Evolutionary conservation across 371 early-diverging fungal species (phyloP), one percentile per base, ranked within the genome.

Genomic region (Synchytrium microbalum): DNA sequence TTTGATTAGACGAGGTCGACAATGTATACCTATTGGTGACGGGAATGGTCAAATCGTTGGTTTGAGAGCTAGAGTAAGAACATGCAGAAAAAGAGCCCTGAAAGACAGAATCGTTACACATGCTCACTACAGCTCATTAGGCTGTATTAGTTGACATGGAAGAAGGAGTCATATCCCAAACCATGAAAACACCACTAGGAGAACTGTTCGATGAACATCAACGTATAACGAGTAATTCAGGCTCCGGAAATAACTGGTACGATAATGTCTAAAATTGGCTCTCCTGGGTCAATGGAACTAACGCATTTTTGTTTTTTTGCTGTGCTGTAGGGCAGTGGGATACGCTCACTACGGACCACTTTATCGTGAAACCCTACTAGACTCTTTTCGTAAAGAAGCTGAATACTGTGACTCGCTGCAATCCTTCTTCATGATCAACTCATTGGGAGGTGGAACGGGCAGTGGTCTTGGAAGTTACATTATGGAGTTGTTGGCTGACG

Each of bases 361-460:
- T 32, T 72, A 70, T 61, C 67, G 74, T 14, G 81, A 83, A n/a
- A 26, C 25, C 8, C 66, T 86, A 3, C 55, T 79, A n/a, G 82
- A 87, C 10, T 66, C 77, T 1, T 60, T 88, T 1, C 73, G 84
- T 23, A 73, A 68, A 51, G 75, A 89, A 67, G 79, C 81, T 8
- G 90, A 89, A 68, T 64, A 51, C 38, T 84, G 86, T 64, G 87
- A 88, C 67, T 31, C 72, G 26, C 62, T 88, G n/a, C 86, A 87
- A 64, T 73, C 79, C 0, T 75, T 82, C 68, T 78, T 85, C 57
- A 32, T 84, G 19, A 67, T 84, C 27, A 76, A 78, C 51, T 83
- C 85, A 25, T 60, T 84, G 10, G 88, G 88, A 23, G 90, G 90
- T 8, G 90, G 90, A 16, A 89, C 90, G 8, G 90, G 90, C 1